Conservation (phyloP, 2,329 filamentous ascomycete genomes). For the Ceratocystis huliohia region DNA sequence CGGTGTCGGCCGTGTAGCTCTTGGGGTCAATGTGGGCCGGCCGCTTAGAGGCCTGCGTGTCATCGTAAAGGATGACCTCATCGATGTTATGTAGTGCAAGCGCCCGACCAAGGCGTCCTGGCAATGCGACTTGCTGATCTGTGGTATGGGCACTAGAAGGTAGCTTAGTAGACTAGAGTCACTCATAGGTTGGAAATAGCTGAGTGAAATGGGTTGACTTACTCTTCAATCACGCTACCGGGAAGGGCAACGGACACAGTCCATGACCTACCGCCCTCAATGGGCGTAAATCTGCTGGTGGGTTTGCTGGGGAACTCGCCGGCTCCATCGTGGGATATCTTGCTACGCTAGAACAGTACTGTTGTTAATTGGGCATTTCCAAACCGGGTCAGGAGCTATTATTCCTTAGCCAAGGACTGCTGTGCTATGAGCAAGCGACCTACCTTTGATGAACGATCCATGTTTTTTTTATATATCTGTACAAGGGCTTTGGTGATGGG, state of each 20-base stretch:
- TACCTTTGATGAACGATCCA: constrained; percentile 19
- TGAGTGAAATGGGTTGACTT: constrained; percentile 25
- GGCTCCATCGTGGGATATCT: constrained; percentile 33
- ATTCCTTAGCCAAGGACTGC: background rate
- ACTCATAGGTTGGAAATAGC: too few species aligned
- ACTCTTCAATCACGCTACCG: constrained; percentile 66
- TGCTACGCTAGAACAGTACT: constrained; percentile 35
- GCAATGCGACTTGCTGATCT: constrained; percentile 61
- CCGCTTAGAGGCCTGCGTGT: constrained; percentile 40
- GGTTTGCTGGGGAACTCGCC: constrained; percentile 41
- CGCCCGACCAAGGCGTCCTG: constrained; percentile 66
- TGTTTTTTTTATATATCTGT: background rate
- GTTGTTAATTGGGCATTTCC: background rate
- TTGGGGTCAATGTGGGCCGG: constrained; percentile 38
- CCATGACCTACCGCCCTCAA: constrained; percentile 49
- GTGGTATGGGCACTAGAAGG: constrained; percentile 50
- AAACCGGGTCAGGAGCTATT: background rate
- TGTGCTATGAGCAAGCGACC: background rate
- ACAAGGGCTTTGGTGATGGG: background rate
- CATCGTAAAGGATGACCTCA: constrained; percentile 72
- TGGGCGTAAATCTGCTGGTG: constrained; percentile 54
- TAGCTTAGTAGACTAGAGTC: background rate
- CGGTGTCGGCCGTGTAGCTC: constrained; percentile 54
- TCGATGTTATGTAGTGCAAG: constrained; percentile 74
- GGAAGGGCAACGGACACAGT: constrained; percentile 69